Percentiles rank a stretch among this genome's conserved stretches.
Conservation (phyloP, 2,329 filamentous ascomycete genomes). For the Atkinsonella hypoxylon region DNA sequence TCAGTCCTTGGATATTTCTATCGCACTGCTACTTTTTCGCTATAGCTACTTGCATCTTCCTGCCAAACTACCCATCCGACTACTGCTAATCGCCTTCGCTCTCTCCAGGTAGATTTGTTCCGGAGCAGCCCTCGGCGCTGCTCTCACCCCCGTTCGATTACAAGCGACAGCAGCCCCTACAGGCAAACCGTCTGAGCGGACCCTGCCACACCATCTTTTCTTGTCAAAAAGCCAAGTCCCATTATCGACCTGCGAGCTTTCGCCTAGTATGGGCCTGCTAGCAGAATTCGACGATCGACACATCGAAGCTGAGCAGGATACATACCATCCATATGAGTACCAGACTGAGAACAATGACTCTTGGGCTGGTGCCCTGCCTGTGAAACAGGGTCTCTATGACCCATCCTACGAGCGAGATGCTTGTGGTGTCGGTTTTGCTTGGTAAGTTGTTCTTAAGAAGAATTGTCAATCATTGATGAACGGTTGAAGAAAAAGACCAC, state of each 20-base stretch:
- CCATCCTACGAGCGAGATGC: constrained; percentile 96
- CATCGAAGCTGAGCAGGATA: constrained; percentile 47
- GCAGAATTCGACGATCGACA: constrained; percentile 59
- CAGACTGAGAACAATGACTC: constrained; percentile 73
- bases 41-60: not conserved
- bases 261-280: constrained; percentile 58
- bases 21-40: not conserved
- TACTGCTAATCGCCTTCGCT: constrained; percentile 2
- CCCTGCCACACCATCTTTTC: not conserved
- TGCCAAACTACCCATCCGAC: not conserved
- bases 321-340: constrained; percentile 69
- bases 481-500: not conserved
- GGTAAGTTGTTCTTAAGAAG: constrained; percentile 41
- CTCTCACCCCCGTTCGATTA: constrained; percentile 10
- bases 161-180: constrained; percentile 3
- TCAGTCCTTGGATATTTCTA: no score
- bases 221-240: not conserved
- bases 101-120: constrained; percentile 9
- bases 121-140: constrained; percentile 14
- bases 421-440: constrained; percentile 97
- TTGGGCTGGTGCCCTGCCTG: constrained; percentile 88
- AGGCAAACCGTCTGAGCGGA: constrained; percentile 4
- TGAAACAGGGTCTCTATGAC: constrained; percentile 98
- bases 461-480: constrained; percentile 1
- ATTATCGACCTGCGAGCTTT: constrained; percentile 20